Evolutionary conservation across 1,284 basidiomycete species (phyloP).

Genomic region (Schizopora paradoxa): DNA sequence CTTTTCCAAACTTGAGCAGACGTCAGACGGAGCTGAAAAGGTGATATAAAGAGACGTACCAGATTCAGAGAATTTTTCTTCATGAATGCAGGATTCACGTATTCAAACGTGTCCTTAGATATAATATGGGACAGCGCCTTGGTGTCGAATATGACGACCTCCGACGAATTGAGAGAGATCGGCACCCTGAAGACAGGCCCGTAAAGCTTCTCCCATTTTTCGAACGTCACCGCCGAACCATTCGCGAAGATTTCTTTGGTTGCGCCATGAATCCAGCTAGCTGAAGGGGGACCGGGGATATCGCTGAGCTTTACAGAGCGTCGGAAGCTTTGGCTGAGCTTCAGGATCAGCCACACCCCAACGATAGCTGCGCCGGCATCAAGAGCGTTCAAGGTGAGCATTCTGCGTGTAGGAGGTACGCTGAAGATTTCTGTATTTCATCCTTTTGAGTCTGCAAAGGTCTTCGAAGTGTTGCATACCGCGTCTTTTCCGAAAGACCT

Average conservation of each 20-base stretch:
- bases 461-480: too few species aligned
- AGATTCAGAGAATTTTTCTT: not conserved
- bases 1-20: not conserved
- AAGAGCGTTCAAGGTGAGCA: too few species aligned
- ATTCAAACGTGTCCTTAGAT: not conserved
- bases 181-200: not conserved
- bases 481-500: too few species aligned
- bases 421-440: too few species aligned
- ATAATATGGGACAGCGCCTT: not conserved
- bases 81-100: not conserved
- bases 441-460: too few species aligned
- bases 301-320: conserved; percentile 22
- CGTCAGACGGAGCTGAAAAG: too few species aligned
- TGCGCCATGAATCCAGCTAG: conserved; percentile 13
- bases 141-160: not conserved
- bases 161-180: not conserved
- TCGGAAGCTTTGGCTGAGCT: conserved; percentile 6
- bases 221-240: conserved; percentile 19
- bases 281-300: conserved; percentile 6
- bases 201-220: not conserved
- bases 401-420: too few species aligned
- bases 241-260: conserved; percentile 10
- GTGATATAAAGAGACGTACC: not conserved
- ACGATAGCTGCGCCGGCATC: too few species aligned
- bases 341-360: conserved; percentile 6